Conservation (phyloP, 2,329 filamentous ascomycete species). For the Zopfia rhizophila region DNA sequence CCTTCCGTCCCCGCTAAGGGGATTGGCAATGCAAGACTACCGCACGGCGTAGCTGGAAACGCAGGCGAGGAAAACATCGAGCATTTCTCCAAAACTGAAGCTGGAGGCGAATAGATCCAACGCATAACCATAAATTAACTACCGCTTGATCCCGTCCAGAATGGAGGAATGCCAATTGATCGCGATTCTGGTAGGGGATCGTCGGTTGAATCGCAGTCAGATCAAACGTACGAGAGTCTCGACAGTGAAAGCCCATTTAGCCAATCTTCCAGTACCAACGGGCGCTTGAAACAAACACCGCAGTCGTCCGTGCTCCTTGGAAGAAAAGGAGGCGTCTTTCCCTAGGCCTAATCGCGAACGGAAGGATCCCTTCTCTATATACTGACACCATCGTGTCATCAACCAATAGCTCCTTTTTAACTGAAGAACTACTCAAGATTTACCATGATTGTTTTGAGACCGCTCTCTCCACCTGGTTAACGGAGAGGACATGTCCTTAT, state of each 20-base stretch:
- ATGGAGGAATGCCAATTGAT: no score
- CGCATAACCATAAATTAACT: no score
- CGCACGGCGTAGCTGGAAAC: no score
- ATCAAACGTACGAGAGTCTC: conserved; percentile 25
- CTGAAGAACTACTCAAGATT: conserved; percentile 58
- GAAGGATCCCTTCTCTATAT: conserved; percentile 31
- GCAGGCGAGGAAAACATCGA: no score
- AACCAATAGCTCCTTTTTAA: conserved; percentile 54
- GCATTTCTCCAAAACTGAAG: no score
- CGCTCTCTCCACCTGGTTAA: conserved; percentile 65
- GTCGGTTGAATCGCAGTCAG: conserved; percentile 37
- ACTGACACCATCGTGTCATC: conserved; percentile 44
- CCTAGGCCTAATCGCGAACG: conserved; percentile 30
- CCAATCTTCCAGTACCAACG: conserved; percentile 6
- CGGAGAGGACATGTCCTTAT: conserved; percentile 65
- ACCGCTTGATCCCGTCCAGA: no score
- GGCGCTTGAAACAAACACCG: conserved; percentile 17
- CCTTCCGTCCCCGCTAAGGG: no score
- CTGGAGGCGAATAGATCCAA: no score
- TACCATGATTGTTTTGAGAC: conserved; percentile 67
- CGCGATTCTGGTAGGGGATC: conserved; percentile 39
- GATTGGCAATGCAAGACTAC: no score
- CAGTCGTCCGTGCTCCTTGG: conserved; percentile 22
- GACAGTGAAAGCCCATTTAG: conserved; percentile 19
- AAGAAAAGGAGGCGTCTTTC: conserved; percentile 40